Conservation (phyloP, 225 moss, liverwort and hornwort species). For the Neckera pumila region DNA sequence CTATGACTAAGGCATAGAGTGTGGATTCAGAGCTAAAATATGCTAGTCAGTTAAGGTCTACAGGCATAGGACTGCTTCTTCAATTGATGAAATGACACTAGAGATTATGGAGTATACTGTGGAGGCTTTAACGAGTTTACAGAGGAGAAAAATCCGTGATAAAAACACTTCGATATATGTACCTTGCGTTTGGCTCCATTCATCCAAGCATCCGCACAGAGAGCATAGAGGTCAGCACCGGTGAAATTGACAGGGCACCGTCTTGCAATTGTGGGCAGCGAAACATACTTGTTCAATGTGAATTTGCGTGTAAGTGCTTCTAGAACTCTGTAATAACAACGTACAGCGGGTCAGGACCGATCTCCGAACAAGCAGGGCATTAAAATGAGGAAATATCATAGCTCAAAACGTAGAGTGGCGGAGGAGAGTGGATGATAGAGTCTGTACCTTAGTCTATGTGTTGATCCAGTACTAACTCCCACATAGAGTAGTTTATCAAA, state of each 20-base stretch:
- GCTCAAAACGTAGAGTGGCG: neutral
- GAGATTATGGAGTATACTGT: neutral
- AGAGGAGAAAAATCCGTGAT: neutral
- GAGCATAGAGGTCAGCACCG: conserved; percentile 94
- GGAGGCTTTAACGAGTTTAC: neutral
- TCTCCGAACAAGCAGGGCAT: neutral
- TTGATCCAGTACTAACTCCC: conserved; percentile 74
- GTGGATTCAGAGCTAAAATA: neutral
- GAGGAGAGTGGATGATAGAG: neutral
- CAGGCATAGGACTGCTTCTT: neutral
- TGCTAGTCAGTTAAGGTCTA: neutral
- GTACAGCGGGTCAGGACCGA: neutral
- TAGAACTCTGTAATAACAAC: conserved; percentile 53
- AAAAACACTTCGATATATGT: neutral
- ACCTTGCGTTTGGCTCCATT: conserved; percentile 98
- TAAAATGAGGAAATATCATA: neutral
- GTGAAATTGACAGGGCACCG: conserved; percentile 84
- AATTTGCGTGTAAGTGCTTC: conserved; percentile 94
- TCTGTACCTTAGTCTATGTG: conserved; percentile 69
- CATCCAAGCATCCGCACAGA: conserved; percentile 99
- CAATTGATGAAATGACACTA: neutral
- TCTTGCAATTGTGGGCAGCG: conserved; percentile 52
- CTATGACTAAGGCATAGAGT: neutral
- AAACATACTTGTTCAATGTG: conserved; percentile 64
- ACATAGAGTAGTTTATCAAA: conserved; percentile 97